These are phyloP conservation scores for Collybiopsis confluens DNA, from an alignment of 768 basidiomycete genomes.

Conservation along the genomic window DNA sequence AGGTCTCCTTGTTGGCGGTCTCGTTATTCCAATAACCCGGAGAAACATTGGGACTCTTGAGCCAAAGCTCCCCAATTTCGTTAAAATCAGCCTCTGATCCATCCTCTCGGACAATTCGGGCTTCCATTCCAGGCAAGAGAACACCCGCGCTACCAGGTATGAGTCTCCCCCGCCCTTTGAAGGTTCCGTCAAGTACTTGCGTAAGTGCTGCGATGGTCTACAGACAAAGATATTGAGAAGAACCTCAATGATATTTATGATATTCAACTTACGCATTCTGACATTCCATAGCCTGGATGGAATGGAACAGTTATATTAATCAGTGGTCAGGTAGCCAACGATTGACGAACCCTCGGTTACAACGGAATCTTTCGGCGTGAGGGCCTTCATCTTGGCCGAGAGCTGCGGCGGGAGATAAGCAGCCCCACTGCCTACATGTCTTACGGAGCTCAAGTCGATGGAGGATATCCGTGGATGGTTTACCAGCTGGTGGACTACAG, in stretches of 20 bases:
- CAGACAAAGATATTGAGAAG: background rate
- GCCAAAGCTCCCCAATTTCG: slow-evolving; percentile 64
- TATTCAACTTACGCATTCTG: slow-evolving; percentile 47
- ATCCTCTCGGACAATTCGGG: slow-evolving; percentile 54
- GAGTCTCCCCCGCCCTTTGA: slow-evolving; percentile 40
- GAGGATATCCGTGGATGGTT: slow-evolving; percentile 45
- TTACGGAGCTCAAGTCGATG: slow-evolving; percentile 50
- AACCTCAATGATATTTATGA: background rate
- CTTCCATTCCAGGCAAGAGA: slow-evolving; percentile 60
- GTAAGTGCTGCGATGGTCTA: slow-evolving; percentile 53
- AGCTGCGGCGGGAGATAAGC: slow-evolving; percentile 66
- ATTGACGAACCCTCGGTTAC: background rate
- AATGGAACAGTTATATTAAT: too few relatives aligned
- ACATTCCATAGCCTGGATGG: slow-evolving; percentile 75
- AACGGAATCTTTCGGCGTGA: slow-evolving; percentile 28
- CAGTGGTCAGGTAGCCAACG: too few relatives aligned
- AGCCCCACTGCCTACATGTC: slow-evolving; percentile 45
- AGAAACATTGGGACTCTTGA: slow-evolving; percentile 50
- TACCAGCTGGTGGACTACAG: slow-evolving; percentile 60
- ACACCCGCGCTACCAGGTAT: slow-evolving; percentile 49
- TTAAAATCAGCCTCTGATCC: slow-evolving; percentile 46
- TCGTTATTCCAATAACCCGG: slow-evolving; percentile 73
- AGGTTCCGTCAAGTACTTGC: slow-evolving; percentile 42
- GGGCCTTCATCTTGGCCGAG: slow-evolving; percentile 29
- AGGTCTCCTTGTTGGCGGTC: slow-evolving; percentile 61